Conservation (phyloP, 164 flowering plant genomes). For the Berberis vulgaris region DNA sequence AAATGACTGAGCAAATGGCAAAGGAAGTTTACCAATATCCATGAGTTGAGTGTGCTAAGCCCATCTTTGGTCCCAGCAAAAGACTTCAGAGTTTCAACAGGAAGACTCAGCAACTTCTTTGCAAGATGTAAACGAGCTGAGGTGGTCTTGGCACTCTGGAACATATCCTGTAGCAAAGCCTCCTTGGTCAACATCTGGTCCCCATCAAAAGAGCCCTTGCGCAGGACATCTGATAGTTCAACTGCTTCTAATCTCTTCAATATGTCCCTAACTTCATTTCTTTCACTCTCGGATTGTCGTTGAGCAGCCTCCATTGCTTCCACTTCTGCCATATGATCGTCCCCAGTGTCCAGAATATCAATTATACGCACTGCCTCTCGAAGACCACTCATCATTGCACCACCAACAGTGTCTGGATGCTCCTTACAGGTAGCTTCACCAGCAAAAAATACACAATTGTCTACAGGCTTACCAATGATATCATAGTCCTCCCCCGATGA, state of each 20-base stretch:
- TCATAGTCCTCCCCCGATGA: conserved; percentile 99
- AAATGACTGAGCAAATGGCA: not conserved
- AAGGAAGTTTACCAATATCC: conserved; percentile 69
- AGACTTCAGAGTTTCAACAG: conserved; percentile 62
- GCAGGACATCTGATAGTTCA: conserved; percentile 54
- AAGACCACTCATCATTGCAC: conserved; percentile 99
- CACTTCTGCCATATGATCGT: conserved; percentile 79
- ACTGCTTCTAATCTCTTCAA: conserved; percentile 76
- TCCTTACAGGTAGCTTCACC: conserved; percentile 99
- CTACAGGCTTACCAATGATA: conserved; percentile 77
- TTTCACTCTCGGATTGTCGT: conserved; percentile 61
- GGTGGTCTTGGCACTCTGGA: conserved; percentile 67
- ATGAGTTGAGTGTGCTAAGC: conserved; percentile 71
- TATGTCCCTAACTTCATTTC: conserved; percentile 82
- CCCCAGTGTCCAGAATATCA: conserved; percentile 66
- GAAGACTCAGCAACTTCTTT: conserved; percentile 72
- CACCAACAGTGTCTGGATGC: conserved; percentile 99
- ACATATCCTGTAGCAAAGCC: conserved; percentile 66
- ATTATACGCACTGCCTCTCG: conserved; percentile 95
- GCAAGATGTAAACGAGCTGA: conserved; percentile 84
- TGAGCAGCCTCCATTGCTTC: conserved; percentile 79
- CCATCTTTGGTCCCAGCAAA: conserved; percentile 93
- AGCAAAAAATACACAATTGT: conserved; percentile 91
- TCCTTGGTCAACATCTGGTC: conserved; percentile 43
- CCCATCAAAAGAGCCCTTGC: conserved; percentile 56